Conservation (phyloP, 768 basidiomycete species). For the Lepiota brunneoincarnata region DNA sequence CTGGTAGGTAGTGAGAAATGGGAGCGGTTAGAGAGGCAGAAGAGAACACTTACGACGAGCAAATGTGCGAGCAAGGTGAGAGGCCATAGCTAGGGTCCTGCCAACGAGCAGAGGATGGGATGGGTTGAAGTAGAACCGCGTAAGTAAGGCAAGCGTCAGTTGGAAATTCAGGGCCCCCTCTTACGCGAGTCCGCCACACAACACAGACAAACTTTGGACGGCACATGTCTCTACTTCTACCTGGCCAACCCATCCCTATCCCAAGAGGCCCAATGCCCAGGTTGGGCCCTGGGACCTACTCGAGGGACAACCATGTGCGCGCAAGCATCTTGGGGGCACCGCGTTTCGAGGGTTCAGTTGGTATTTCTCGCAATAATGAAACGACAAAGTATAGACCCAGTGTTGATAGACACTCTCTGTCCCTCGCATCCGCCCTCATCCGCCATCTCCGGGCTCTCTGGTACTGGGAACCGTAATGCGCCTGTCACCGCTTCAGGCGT, state of each 20-base stretch:
- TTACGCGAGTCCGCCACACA: conserved; percentile 29
- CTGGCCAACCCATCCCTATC: conserved; percentile 73
- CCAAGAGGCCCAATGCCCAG: conserved; percentile 49
- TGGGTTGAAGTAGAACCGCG: conserved; percentile 13
- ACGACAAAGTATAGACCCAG: conserved; percentile 18
- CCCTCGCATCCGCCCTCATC: conserved; percentile 64
- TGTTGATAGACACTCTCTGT: conserved; percentile 57
- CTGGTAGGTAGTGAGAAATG: conserved; percentile 36
- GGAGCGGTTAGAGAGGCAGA: neutral
- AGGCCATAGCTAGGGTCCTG: conserved; percentile 46
- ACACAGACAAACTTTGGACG: conserved; percentile 25
- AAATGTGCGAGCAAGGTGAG: conserved; percentile 61
- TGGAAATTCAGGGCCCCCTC: conserved; percentile 25
- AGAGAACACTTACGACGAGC: conserved; percentile 53
- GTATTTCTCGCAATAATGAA: conserved; percentile 32
- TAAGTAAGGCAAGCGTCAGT: conserved; percentile 13
- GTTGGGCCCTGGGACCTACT: conserved; percentile 66
- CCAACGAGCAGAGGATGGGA: conserved; percentile 18
- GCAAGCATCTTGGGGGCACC: conserved; percentile 73
- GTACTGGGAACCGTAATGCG: conserved; percentile 83
- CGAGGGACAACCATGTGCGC: conserved; percentile 57
- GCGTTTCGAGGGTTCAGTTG: conserved; percentile 60
- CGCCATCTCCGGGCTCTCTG: conserved; percentile 71
- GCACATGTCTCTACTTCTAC: conserved; percentile 43
- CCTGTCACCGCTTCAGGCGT: conserved; percentile 80